Base-by-base conservation (phyloP, 2,329 filamentous ascomycete species). In the Mycogone perniciosa region DNA sequence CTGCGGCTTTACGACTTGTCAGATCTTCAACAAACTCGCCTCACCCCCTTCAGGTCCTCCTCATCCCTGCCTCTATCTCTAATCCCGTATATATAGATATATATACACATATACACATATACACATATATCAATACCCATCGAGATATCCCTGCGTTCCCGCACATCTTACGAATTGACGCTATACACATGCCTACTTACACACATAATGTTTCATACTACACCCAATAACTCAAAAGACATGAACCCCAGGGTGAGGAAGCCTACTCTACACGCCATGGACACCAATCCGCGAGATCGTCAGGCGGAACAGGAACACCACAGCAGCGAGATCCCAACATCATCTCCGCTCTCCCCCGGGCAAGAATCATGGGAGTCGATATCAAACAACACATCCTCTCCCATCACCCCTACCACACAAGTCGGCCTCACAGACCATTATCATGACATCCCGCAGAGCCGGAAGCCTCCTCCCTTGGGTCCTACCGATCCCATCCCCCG, bases 401-500 rank as follows among this genome's bases (percentile, higher is more conserved):
- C 50, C 27, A 37, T 45, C 29, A 52, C 46, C 3, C 45, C 50
- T 9, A 46, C 49, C 4, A 46, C 49, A 7, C 40, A 44, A 30
- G 40, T 44, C 40, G 44, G 33, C 50, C 39, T 48, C 31, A 38
- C 35, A 8, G 50, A 49, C 5, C 33, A 39, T 29, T 42, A 40
- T 6, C 26, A 39, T 39, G 27, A 31, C 37, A 51, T 41, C 31
- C 26, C 35, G 6, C 35, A 46, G 13, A 27, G 4, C 10, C 50
- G 6, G n/a, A 40, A 13, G 29, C 50, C 54, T 7, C 46, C 34
- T 34, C 30, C 35, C 6, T 9, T 34, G 27, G 37, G 29, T 2
- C 40, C 20, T 13, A n/a, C n/a, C 20, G 53, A 51, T 6, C 55
- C 48, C 37, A 65, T 66, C 54, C 38, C 57, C 4, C 50, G 46